Percentiles rank a stretch among this genome's conserved stretches.
phyloP scores from a whole-genome alignment of 1,139 yeast genomes.

The Yamadazyma buinensis region DNA sequence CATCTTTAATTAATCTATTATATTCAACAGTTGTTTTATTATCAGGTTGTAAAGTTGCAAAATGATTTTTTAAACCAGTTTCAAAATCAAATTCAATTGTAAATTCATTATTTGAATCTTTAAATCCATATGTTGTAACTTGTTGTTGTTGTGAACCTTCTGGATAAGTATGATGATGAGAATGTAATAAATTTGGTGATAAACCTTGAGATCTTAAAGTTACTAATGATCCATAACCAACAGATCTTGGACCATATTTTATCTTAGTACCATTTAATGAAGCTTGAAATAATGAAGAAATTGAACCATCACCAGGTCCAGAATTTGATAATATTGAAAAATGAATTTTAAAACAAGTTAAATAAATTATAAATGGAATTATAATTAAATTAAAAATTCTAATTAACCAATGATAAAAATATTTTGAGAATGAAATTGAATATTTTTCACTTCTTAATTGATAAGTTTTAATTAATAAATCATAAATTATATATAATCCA shows the following conservation, averaged over 20 bases:
- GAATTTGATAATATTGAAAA: slow-evolving; percentile 69
- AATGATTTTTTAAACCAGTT: slow-evolving; percentile 20
- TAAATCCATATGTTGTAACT: slow-evolving; percentile 71
- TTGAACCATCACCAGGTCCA: slow-evolving; percentile 76
- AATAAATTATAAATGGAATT: slow-evolving; percentile 70
- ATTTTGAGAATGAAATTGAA: slow-evolving; percentile 31
- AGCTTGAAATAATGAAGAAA: slow-evolving; percentile 68
- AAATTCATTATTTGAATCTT: slow-evolving; percentile 68
- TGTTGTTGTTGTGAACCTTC: slow-evolving; percentile 74
- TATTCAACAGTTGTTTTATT: slow-evolving; percentile 24
- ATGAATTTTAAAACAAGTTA: slow-evolving; percentile 74
- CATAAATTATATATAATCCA: slow-evolving; percentile 80
- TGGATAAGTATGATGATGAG: slow-evolving; percentile 67
- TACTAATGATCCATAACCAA: slow-evolving; percentile 58
- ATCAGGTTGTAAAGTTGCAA: slow-evolving; percentile 30
- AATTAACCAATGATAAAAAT: slow-evolving; percentile 65
- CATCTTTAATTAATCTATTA: slow-evolving; percentile 33
- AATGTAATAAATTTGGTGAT: slow-evolving; percentile 66
- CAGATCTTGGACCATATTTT: slow-evolving; percentile 55
- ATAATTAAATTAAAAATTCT: slow-evolving; percentile 66
- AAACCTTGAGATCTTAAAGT: slow-evolving; percentile 72
- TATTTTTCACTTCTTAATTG: slow-evolving; percentile 34
- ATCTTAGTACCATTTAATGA: slow-evolving; percentile 56
- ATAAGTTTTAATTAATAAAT: slow-evolving; percentile 63
- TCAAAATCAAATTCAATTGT: slow-evolving; percentile 42